phyloP scores from a whole-genome alignment of 371 early-diverging fungal species.

The Mortierella sp. region DNA sequence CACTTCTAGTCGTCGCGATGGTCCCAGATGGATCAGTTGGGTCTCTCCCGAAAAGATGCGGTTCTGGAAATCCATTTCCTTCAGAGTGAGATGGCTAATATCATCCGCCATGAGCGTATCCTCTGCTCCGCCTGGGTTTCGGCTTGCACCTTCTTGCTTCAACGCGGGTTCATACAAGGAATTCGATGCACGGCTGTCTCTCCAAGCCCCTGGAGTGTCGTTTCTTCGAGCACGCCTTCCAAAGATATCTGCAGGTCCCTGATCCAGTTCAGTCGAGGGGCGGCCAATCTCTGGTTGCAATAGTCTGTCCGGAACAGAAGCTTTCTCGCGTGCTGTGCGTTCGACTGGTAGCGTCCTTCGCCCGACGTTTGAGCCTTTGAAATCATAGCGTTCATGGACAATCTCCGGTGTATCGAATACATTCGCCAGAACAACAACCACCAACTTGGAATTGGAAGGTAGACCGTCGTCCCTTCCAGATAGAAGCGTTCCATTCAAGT shows the following conservation, averaged over 20 bases:
- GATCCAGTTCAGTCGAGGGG: slow-evolving; percentile 11
- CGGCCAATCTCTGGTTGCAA: not conserved
- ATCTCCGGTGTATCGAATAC: slow-evolving; percentile 63
- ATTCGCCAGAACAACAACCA: slow-evolving; percentile 62
- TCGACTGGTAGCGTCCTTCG: slow-evolving; percentile 51
- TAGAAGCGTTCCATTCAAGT: slow-evolving; percentile 40
- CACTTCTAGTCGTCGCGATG: slow-evolving; percentile 39
- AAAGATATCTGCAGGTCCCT: not conserved
- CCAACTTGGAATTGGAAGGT: slow-evolving; percentile 54
- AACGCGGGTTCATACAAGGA: slow-evolving; percentile 6
- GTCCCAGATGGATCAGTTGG: slow-evolving; percentile 56
- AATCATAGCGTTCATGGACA: slow-evolving; percentile 61
- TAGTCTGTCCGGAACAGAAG: not conserved
- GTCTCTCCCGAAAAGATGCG: slow-evolving; percentile 55
- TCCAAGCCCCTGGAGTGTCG: not conserved
- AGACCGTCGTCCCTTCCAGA: slow-evolving; percentile 47
- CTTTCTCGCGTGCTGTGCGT: slow-evolving; percentile 1
- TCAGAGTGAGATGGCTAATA: slow-evolving; percentile 58
- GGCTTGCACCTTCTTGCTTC: not conserved
- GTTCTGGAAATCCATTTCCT: slow-evolving; percentile 67
- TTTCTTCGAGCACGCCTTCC: slow-evolving; percentile 13
- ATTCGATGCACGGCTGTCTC: slow-evolving; percentile 9
- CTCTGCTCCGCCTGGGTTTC: not conserved
- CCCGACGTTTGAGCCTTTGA: slow-evolving; percentile 69
- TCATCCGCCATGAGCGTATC: slow-evolving; percentile 10